Percentiles rank a stretch among this genome's conserved stretches.
These are phyloP conservation scores for Arabis hirsuta DNA, from an alignment of 345 rosid genomes.

Conservation along the genomic window DNA sequence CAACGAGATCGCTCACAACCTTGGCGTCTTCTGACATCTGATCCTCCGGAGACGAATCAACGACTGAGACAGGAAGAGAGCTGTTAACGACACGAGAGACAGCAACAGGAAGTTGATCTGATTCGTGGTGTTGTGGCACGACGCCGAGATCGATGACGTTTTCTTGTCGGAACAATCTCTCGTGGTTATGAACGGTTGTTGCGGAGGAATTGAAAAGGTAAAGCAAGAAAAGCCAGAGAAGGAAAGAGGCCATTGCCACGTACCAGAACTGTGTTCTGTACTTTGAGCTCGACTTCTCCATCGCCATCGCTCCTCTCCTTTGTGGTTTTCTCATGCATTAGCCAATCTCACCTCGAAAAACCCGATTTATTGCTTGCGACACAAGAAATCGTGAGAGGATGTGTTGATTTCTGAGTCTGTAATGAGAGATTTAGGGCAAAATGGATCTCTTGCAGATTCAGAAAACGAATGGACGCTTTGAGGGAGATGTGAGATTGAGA, in stretches of 20 bases:
- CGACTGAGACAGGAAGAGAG: constrained; percentile 21
- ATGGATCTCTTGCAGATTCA: constrained; percentile 35
- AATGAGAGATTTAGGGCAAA: constrained; percentile 6
- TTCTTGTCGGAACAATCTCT: constrained; percentile 34
- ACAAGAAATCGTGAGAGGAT: constrained; percentile 20
- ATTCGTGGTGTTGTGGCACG: constrained; percentile 22
- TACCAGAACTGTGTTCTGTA: constrained; percentile 57
- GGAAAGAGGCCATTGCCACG: constrained; percentile 45
- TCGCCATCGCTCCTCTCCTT: constrained; percentile 44
- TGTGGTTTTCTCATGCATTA: constrained; percentile 41
- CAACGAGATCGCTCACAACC: constrained; percentile 35
- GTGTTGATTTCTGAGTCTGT: constrained; percentile 1
- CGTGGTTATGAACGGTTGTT: constrained; percentile 37
- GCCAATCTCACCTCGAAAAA: constrained; percentile 5
- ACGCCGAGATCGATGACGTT: constrained; percentile 31
- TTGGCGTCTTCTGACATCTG: constrained; percentile 34
- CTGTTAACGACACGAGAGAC: constrained; percentile 24
- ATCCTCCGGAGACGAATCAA: neutral
- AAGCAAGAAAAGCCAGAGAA: constrained; percentile 58
- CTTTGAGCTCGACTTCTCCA: constrained; percentile 50
- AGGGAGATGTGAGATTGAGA: constrained; percentile 30
- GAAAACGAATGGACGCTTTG: constrained; percentile 29
- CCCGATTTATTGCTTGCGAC: constrained; percentile 14
- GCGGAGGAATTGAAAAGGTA: constrained; percentile 51
- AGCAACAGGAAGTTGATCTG: constrained; percentile 30